Evolutionary conservation across 2,329 filamentous ascomycete species (phyloP), one percentile per base, ranked within the genome.

Genomic region (Escovopsis sp.): DNA sequence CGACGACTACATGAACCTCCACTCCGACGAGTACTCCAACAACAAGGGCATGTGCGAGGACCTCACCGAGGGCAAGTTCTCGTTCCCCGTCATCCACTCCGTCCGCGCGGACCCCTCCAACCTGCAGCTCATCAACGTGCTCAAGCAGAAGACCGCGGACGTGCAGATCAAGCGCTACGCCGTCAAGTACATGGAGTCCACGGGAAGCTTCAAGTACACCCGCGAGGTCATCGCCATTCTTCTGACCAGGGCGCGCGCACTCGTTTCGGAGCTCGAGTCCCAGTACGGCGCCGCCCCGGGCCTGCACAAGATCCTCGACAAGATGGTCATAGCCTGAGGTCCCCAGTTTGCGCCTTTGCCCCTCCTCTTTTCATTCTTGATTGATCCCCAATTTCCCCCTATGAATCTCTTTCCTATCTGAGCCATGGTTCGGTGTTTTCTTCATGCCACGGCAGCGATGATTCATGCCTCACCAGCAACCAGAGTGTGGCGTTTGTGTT

Each of bases 41-140:
- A 88, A 93, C 57, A 96, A 96, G 63, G 90, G 88, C 34, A 72
- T 94, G 46, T 93, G 84, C 57, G 88, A 96, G 62, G 90, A 96
- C 58, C 62, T 96, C 47, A 94, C 86, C 1, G 90, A 96, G 62
- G 88, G 88, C 43, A 96, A 96, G 66, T 94, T 94, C 63, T 88
- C 80, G 18, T 94, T 94, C 54, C 86, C 87, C 28, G 78, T 96
- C 49, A 94, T 96, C 49, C 88, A 96, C 61, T 80, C 81, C 54
- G 92, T 96, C 46, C 81, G 83, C 40, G 63, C 79, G 40, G 72
- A 86, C 52, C 82, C 73, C 14, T 60, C 63, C 21, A 82, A 86
- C 52, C 65, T 81, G 45, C 79, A 92, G 49, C 70, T 98, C 37
- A 72, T 94, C 55, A 94, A 90, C 52, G 94, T 96, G 37, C 66